Percentiles rank a stretch among this genome's conserved stretches.
Evolutionary conservation across 352 stramenopile species (phyloP).

Genomic region (Phytophthora aleatoria): DNA sequence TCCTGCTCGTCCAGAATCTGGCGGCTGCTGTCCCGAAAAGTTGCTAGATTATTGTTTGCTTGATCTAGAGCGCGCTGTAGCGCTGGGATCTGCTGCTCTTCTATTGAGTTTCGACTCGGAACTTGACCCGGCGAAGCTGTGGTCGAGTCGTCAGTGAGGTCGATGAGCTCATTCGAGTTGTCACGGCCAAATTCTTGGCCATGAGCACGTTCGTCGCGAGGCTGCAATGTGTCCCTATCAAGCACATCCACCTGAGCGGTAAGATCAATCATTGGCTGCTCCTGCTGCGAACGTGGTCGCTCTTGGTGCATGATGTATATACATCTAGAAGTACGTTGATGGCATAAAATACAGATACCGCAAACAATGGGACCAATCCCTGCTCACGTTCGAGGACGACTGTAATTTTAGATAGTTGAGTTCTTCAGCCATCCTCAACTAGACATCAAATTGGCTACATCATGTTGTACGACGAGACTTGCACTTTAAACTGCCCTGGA

Average conservation of each 20-base stretch:
- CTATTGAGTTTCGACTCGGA: not conserved
- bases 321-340: too few species aligned
- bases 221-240: too few species aligned
- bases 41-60: not conserved
- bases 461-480: slow-evolving; percentile 60
- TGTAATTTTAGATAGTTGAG: not conserved
- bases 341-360: too few species aligned
- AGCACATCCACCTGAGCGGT: too few species aligned
- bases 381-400: too few species aligned
- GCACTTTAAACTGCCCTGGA: slow-evolving; percentile 77
- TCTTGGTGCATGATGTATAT: too few species aligned
- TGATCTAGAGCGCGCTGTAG: slow-evolving; percentile 5
- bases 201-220: too few species aligned
- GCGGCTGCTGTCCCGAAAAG: not conserved
- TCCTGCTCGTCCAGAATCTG: slow-evolving; percentile 14
- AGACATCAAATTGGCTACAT: slow-evolving; percentile 18
- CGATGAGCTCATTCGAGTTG: not conserved
- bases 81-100: not conserved
- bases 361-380: too few species aligned
- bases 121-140: not conserved
- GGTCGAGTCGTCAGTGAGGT: slow-evolving; percentile 6
- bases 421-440: not conserved
- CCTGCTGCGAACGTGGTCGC: too few species aligned
- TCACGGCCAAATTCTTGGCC: too few species aligned
- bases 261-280: too few species aligned